Percentiles rank a stretch among this genome's conserved stretches.
Evolutionary conservation across 1,139 yeast genomes (phyloP).

Genomic region (Suhomyces yuchorum): DNA sequence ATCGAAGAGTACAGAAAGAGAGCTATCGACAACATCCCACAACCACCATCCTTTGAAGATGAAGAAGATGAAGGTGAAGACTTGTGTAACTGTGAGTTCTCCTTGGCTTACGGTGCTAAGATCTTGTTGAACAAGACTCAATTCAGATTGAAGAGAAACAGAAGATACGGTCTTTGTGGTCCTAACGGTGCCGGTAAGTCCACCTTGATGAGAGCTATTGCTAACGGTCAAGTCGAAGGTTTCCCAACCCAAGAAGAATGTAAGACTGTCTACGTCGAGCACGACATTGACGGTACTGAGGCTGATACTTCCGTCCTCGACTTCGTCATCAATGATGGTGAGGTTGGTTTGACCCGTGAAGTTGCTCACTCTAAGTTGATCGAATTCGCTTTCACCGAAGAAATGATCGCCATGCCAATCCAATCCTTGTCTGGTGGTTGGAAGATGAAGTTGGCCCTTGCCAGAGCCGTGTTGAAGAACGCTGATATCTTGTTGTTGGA

Average conservation of each 20-base stretch:
- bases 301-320: conserved; percentile 93
- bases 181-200: conserved; percentile 99
- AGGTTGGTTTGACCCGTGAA: conserved; percentile 72
- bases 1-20: conserved; percentile 94
- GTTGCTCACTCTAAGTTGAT: conserved; percentile 71
- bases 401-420: conserved; percentile 90
- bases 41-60: conserved; percentile 93
- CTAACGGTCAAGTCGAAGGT: conserved; percentile 99
- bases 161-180: conserved; percentile 99
- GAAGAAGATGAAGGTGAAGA: conserved; percentile 99
- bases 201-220: conserved; percentile 99
- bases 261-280: conserved; percentile 99
- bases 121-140: conserved; percentile 99
- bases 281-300: conserved; percentile 97
- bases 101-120: conserved; percentile 99
- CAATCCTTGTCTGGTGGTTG: conserved; percentile 99
- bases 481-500: conserved; percentile 97
- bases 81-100: conserved; percentile 99
- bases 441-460: conserved; percentile 99
- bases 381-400: conserved; percentile 91
- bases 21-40: conserved; percentile 97
- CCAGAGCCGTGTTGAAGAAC: conserved; percentile 98
- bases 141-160: conserved; percentile 98
- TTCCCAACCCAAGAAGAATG: conserved; percentile 99
- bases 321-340: conserved; percentile 82